Evolutionary conservation across 2,329 filamentous ascomycete genomes (phyloP), one percentile per base, ranked within the genome.

Genomic region (Pseudogymnoascus sp.): DNA sequence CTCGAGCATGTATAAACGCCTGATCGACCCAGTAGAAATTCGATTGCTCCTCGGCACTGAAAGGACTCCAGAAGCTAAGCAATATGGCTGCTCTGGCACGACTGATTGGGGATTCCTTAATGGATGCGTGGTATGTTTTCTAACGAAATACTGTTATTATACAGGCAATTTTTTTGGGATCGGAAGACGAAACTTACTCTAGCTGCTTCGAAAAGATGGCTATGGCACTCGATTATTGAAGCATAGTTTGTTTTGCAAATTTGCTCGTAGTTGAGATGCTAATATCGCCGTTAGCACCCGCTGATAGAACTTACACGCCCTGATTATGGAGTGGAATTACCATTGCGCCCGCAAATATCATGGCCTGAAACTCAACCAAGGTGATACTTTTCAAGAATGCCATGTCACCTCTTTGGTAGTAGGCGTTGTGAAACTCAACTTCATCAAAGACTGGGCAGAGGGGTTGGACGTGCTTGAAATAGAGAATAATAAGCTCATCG

Each of bases 21-120:
- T 48, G 58, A 18, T 59, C 58, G 19, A 59, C 35, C 58, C 58
- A 59, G 58, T 59, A 59, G 21, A 15, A 45, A 55, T 59, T 59
- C n/a, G 37, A 45, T 15, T 59, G 58, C 34, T 52, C 37, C 35
- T 59, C 58, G n/a, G 58, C 18, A 33, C 37, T 52, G 58, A 45
- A 59, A 21, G 58, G 58, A 21, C 58, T 59, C 58, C 58, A 59
- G 8, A 45, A 59, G 39, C 38, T 45, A 48, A 59, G 58, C 37
- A 59, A 59, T 19, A 59, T 59, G 45, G 58, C 58, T 12, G 58
- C 58, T 15, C 58, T 39, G 19, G 58, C 33, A 13, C 15, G 58
- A 28, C 39, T 52, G 21, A 59, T 59, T 9, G 58, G 26, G 3
- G 58, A 59, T 59, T 55, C 58, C 21, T 59, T 34, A 18, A 19